Percentiles rank a stretch among this genome's conserved stretches.
phyloP scores from a whole-genome alignment of 2,329 filamentous ascomycete genomes.

The Nigrospora oryzae region DNA sequence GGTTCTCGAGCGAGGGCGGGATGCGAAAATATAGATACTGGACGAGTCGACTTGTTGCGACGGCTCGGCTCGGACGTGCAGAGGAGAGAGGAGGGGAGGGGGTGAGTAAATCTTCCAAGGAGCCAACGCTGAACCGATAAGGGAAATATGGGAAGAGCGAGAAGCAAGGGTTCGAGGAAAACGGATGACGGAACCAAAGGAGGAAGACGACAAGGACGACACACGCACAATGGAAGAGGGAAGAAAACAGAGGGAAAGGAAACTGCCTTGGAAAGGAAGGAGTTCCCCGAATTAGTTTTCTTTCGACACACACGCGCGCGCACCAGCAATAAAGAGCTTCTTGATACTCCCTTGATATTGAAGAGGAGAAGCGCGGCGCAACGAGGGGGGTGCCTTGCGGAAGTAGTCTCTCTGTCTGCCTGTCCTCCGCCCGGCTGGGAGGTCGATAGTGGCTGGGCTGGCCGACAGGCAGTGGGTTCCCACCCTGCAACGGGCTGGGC shows the following conservation, averaged over 20 bases:
- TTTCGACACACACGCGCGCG: constrained; percentile 28
- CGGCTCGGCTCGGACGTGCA: too few species aligned
- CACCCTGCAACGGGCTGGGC: too few species aligned
- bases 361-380: constrained; percentile 6
- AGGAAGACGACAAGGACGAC: constrained; percentile 11
- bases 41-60: too few species aligned
- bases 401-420: not conserved
- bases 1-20: too few species aligned
- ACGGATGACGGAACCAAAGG: constrained; percentile 11
- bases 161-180: constrained; percentile 5
- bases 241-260: constrained; percentile 27
- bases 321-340: constrained; percentile 22
- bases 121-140: constrained; percentile 2
- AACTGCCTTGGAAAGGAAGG: constrained; percentile 29
- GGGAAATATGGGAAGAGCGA: constrained; percentile 9
- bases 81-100: not conserved
- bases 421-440: too few species aligned
- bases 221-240: constrained; percentile 17
- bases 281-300: constrained; percentile 20
- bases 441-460: too few species aligned
- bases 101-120: not conserved
- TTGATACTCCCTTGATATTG: constrained; percentile 24
- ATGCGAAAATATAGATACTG: too few species aligned
- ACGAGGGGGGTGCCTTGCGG: constrained; percentile 7
- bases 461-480: too few species aligned